Base-by-base conservation (phyloP, 1,284 basidiomycete genomes). In the Boletus mariae region DNA sequence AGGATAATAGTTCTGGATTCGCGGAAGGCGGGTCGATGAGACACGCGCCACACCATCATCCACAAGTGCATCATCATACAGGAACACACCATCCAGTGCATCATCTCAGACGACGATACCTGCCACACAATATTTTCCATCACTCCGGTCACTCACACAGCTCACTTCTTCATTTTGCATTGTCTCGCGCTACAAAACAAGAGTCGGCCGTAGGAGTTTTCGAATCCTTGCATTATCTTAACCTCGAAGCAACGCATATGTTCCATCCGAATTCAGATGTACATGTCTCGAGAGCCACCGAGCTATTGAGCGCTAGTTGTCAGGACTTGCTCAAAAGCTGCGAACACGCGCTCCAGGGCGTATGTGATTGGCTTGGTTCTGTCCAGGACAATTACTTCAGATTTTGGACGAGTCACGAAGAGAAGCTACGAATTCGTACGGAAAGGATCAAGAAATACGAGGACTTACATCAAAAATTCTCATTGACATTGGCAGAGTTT, bases 191-290 rank as follows among this genome's bases (percentile, higher is more conserved):
- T 7, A 54, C 59, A 26, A 72, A 61, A 57, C 57, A 52, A 23
- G 82, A 90, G 64, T 75, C 80, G 37, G 83, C 83, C 0, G 92
- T 94, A 0, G 92, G 90, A 0, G 82, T 91, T 9, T 92, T 92
- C 60, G 91, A 94, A 69, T 83, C 81, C 12, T 84, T 89, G 62
- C 73, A 84, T 35, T 93, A 92, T 65, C 77, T 92, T 62, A 83
- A 92, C 57, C 73, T 93, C 6, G 91, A 94, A 64, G 77, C 80
- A 12, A 78, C 71, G 10, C 73, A 76, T 42, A 69, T 83, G 32
- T 67, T 73, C n/a, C 80, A 84, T 52, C 79, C 78, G 0, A 73
- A 80, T 60, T 74, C 77, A 5, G 77, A 79, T 17, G 70, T 74
- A 28, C 74, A 83, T 40, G 77, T 82, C 3, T 73, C 75, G 44